Base-by-base conservation (phyloP, 2,329 filamentous ascomycete species). In the Trichophyton benhamiae region DNA sequence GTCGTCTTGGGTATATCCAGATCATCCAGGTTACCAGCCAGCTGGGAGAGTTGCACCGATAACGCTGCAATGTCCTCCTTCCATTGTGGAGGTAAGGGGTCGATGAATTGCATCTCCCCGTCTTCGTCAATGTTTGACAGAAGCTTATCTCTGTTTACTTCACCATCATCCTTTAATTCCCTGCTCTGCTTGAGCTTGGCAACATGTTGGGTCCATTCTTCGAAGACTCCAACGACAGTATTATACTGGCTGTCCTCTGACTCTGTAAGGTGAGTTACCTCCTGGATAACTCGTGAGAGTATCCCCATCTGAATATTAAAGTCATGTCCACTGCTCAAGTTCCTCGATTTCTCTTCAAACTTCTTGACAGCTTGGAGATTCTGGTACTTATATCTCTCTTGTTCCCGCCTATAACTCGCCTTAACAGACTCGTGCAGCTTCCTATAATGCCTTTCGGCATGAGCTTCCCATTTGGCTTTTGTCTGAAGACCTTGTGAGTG, bases 251-350 rank as follows among this genome's bases (percentile, higher is more conserved):
- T 70, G 30, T 65, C 63, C 5, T 61, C 52, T 3, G 63, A 63
- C 15, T 68, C 66, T 1, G 66, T 66, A n/a, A 76, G 62, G 57
- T 72, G 68, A 3, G 70, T 69, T 8, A 75, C 65, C 17, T 76
- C 73, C 63, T 75, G 73, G 5, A 74, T 63, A n/a, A 75, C 63
- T 25, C 71, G 71, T 2, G 75, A 77, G 20, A 77, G 66, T 20
- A 68, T 67, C 60, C 74, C 73, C 22, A 76, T 69, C 60, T 77
- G 74, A 57, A 70, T 69, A 1, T 69, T 59, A 60, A 75, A 74
- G 5, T 66, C 67, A 33, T 69, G 67, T 6, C 66, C 66, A 7
- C 68, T 68, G 57, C 63, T 66, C 60, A 68, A 65, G 15, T 69
- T 67, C 33, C 59, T 64, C 41, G 66, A 69, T 61, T 73, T 74